Base-by-base conservation (phyloP, 257 asterid species). In the Jaltomata sinuosa region DNA sequence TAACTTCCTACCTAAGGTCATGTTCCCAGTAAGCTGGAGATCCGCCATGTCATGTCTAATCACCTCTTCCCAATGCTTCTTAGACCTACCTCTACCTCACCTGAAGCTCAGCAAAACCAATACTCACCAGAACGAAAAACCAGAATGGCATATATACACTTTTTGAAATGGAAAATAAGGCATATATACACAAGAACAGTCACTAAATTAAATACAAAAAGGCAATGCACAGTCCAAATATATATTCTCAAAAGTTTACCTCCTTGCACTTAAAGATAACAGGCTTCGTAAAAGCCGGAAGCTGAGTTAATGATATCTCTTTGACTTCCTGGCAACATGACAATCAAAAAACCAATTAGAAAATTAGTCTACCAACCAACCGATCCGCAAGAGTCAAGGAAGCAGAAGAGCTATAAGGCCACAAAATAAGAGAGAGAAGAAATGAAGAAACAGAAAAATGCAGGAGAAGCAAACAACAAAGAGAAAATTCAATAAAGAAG, bases 231-330 rank as follows among this genome's bases (percentile, higher is more conserved):
- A 77, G 62, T 77, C 78, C 53, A 29, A 76, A 71, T 71, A 82
- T 45, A 54, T 72, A 54, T 81, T 57, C 50, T 79, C 83, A 52
- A 74, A 61, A 79, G 61, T 55, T 40, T 87, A 97, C 99, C 98
- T 97, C 98, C 92, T 92, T 95, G 93, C 97, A 95, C 91, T 92
- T 92, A 82, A 86, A 84, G 86, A 94, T 91, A 45, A 88, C 82
- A 69, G 98, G 95, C 87, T 90, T 94, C 29, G 92, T 84, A 83
- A 95, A 95, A 87, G 88, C 55, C 83, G 85, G 93, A 87, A 92
- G 90, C 90, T 97, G 98, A 52, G 98, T 93, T 84, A 97, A 85
- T 3, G 93, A 85, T 80, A 89, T 92, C 91, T 97, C 99, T 86
- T 96, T 85, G 82, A 90, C 79, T 92, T 95, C 99, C 99, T 97